Base-by-base conservation (phyloP, 805 yeast genomes). In the Metschnikowia orientalis region DNA sequence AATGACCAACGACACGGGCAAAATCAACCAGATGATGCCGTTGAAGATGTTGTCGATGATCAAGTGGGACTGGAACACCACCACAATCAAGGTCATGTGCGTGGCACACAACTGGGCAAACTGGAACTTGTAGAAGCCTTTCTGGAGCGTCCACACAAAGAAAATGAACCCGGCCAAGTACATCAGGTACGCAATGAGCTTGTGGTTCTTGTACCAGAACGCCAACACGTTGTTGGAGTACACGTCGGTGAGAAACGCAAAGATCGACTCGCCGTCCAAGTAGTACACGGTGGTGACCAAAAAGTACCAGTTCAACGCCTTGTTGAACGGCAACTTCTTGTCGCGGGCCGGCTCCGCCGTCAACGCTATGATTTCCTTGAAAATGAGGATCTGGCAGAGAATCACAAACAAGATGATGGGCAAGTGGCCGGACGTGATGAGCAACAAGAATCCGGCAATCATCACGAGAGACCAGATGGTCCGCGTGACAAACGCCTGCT, bases 391-490 rank as follows among this genome's bases (percentile, higher is more conserved):
- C 60, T 92, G 96, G 38, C 87, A 73, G 6, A 78, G 50, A 25
- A 83, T 64, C 30, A 90, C 87, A 38, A 85, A 65, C 5, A 74
- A 56, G 38, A 89, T 83, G 33, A 88, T 74, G 69, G 88, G 79
- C 34, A 83, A 63, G 54, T 89, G 97, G 25, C 98, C 98, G 7
- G 89, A 75, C 18, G 84, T 79, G 29, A 89, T 63, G 16, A 83
- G 69, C 23, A 72, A 60, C 21, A 38, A 26, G 23, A 47, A 47
- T 40, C 86, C 76, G 58, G 88, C 82, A 40, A 92, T 81, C 97
- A 92, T 89, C 11, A 92, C 87, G 48, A 92, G 59, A 0, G 97
- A 84, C 97, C 97, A 92, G 29, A 84, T 67, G 3, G 97, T 81
- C 47, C 98, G 77, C 16, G 88, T 85, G 28, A 88, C 56, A 51